Conservation (phyloP, 495 filamentous ascomycete genomes). For the Sabuloglossum arenarium region DNA sequence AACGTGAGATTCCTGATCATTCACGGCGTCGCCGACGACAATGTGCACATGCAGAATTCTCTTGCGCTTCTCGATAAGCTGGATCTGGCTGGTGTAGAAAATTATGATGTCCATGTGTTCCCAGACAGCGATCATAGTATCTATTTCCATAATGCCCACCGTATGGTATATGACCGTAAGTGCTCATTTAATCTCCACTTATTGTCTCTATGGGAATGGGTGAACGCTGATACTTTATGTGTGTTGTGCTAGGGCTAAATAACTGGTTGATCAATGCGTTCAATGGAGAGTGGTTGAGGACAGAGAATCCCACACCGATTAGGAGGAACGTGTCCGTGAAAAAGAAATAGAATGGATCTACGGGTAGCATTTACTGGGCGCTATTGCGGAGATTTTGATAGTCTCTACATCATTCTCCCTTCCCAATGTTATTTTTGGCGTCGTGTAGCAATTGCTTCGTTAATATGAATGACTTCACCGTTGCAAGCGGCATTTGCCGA, state of each 20-base stretch:
- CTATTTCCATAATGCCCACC: constrained; percentile 81
- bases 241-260: constrained; percentile 37
- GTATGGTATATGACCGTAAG: constrained; percentile 89
- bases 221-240: constrained; percentile 12
- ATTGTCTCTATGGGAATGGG: not conserved
- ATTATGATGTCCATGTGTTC: constrained; percentile 93
- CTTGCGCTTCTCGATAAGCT: constrained; percentile 70
- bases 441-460: not conserved
- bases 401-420: not conserved
- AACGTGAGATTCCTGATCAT: constrained; percentile 81
- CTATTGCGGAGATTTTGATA: not conserved
- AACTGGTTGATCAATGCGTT: constrained; percentile 96
- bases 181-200: constrained; percentile 6
- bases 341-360: not conserved
- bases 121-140: constrained; percentile 94
- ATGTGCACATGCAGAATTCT: constrained; percentile 90
- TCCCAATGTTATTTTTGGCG: no score
- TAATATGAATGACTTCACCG: not conserved
- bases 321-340: not conserved
- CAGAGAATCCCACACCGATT: constrained; percentile 41
- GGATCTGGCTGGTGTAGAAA: constrained; percentile 65
- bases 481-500: not conserved
- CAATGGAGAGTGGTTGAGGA: constrained; percentile 81
- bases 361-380: not conserved
- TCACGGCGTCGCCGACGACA: constrained; percentile 90